Evolutionary conservation across 2,329 filamentous ascomycete species (phyloP).

Genomic region (Alternaria conjuncta): DNA sequence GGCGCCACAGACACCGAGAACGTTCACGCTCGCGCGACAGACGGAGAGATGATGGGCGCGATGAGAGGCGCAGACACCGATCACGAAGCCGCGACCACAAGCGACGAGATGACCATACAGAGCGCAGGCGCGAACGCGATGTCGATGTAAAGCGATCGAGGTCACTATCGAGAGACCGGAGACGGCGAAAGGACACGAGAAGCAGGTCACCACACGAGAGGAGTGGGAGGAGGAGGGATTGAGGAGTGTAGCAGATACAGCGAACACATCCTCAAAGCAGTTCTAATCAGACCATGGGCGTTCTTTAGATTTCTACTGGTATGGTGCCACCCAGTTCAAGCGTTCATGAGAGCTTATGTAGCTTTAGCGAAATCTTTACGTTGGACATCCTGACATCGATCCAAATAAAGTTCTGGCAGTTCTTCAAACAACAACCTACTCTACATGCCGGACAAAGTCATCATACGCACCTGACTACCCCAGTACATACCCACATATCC

Average conservation of each 20-base stretch:
- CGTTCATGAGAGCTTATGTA: background rate
- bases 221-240: conserved; percentile 18
- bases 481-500: conserved; percentile 2
- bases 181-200: conserved; percentile 18
- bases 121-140: conserved; percentile 30
- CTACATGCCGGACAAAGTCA: background rate
- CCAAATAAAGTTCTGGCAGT: accelerated
- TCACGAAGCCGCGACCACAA: conserved; percentile 40
- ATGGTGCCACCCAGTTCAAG: background rate
- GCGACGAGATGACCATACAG: conserved; percentile 31
- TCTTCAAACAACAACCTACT: background rate
- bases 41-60: conserved; percentile 32
- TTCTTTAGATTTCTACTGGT: background rate
- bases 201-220: conserved; percentile 31
- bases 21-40: conserved; percentile 40
- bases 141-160: conserved; percentile 35
- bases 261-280: background rate
- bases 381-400: background rate
- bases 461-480: background rate
- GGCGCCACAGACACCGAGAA: conserved; percentile 36
- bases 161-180: conserved; percentile 26
- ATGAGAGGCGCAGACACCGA: conserved; percentile 38
- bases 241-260: background rate
- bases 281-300: background rate
- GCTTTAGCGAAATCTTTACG: background rate